A percentile compares a stretch with the other conserved stretches of the same genome.
These are phyloP conservation scores for Claviceps purpurea DNA, from an alignment of 2,329 filamentous ascomycete genomes.

Conservation along the genomic window DNA sequence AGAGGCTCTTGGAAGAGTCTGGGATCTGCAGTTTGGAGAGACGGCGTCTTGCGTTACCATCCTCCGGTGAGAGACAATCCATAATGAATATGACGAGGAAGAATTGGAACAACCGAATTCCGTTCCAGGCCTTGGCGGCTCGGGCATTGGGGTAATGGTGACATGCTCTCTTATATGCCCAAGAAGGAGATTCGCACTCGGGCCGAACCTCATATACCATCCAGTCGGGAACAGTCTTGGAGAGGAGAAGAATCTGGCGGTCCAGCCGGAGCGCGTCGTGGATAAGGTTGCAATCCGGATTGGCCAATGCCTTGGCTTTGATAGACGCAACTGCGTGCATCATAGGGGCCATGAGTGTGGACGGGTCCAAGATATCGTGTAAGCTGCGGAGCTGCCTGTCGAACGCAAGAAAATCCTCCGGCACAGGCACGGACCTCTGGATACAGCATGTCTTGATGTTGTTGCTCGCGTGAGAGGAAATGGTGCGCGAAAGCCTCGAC, in stretches of 20 bases:
- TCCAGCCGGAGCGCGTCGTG: conserved; percentile 12
- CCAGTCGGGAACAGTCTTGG: not conserved
- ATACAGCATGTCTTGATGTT: conserved; percentile 16
- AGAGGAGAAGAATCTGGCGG: conserved; percentile 5
- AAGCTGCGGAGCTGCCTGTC: conserved; percentile 5
- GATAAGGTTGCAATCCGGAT: conserved; percentile 4
- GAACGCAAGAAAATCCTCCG: conserved; percentile 9
- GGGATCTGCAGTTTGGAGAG: not conserved
- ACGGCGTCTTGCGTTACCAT: not conserved
- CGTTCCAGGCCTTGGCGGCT: conserved; percentile 2
- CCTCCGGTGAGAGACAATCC: not conserved
- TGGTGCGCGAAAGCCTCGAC: conserved; percentile 9
- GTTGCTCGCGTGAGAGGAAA: conserved; percentile 14
- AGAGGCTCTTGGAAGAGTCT: not conserved
- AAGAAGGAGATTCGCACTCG: not conserved
- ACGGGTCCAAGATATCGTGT: not conserved
- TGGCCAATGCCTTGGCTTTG: conserved; percentile 3
- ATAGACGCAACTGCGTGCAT: conserved; percentile 4
- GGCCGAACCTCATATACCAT: conserved; percentile 4
- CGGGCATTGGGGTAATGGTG: conserved; percentile 10
- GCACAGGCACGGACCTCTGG: conserved; percentile 11
- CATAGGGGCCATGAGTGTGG: not conserved
- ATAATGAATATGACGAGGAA: not conserved
- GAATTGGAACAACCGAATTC: not conserved
- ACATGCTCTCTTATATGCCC: conserved; percentile 8